Base-by-base conservation (phyloP, 352 stramenopile species). In the Albugo laibachii region DNA sequence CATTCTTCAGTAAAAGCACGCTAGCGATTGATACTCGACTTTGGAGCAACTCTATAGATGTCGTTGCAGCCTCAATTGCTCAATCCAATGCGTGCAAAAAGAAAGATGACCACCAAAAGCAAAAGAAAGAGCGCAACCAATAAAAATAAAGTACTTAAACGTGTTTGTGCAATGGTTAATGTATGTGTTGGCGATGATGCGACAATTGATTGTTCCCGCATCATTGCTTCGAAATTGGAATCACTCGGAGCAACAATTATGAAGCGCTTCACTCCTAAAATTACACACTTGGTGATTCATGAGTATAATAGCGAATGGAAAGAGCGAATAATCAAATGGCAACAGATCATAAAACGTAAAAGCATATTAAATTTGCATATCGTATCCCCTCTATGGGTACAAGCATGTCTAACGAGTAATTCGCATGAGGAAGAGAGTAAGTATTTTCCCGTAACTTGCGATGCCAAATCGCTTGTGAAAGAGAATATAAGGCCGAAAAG, bases 361-460 rank as follows among this genome's bases (percentile, higher is more conserved):
- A 31, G 24, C 8, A 31, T 31, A 31, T 8, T 31, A 31, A 19
- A 77, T 15, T 36, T 89, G 5, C 63, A 83, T 31, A 79, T 89
- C 36, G 77, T 86, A n/a, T 80, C 71, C 13, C 73, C 82, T 51
- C 58, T 86, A 14, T 89, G 77, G 77, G 77, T 89, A 10, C 83
- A 89, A 41, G 72, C 69, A 8, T 89, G 77, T 50, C 77, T 76
- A 36, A 65, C 78, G 47, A 81, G 69, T 48, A 78, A 84, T 46
- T 57, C 66, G 52, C 57, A 53, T 16, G 75, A 85, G 63, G 64
- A 69, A 31, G 77, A 89, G 56, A 63, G 58, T 13, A 58, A 63
- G 24, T 89, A 81, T 45, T 89, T 89, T 47, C 77, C 77, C 2
- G 63, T 84, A 41, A 74, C 62, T 52, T 31, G 24, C 8, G 24